Percentiles rank a stretch among this genome's conserved stretches.
These are phyloP conservation scores for Trametes cubensis DNA, from an alignment of 768 basidiomycete genomes.

Conservation along the genomic window DNA sequence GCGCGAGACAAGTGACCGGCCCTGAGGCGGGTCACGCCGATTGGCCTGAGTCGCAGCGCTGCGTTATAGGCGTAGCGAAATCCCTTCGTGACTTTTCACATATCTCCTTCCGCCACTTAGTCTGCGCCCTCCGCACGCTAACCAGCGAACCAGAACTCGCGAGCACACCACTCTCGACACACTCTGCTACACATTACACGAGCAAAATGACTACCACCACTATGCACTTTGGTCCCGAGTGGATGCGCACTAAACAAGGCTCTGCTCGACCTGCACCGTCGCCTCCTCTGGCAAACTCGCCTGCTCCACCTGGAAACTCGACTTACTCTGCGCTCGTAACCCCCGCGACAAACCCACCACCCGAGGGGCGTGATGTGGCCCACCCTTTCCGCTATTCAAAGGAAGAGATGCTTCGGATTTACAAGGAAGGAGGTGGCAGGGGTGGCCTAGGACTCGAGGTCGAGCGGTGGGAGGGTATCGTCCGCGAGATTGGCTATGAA, in stretches of 20 bases:
- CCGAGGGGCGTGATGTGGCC: constrained; percentile 61
- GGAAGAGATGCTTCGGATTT: constrained; percentile 83
- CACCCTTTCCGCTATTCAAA: constrained; percentile 88
- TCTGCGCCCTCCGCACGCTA: constrained; percentile 20
- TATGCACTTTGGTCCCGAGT: constrained; percentile 91
- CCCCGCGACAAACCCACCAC: constrained; percentile 48
- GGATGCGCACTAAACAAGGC: constrained; percentile 84
- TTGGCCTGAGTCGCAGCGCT: not conserved
- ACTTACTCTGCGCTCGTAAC: constrained; percentile 76
- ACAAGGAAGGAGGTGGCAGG: constrained; percentile 75
- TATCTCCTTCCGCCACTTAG: constrained; percentile 15
- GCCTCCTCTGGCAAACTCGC: constrained; percentile 47
- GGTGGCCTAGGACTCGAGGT: constrained; percentile 82
- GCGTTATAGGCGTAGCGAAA: constrained; percentile 12
- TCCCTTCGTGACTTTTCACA: constrained; percentile 24
- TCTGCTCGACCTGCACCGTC: constrained; percentile 58
- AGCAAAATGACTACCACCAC: constrained; percentile 59
- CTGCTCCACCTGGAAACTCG: constrained; percentile 52
- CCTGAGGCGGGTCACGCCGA: constrained; percentile 32
- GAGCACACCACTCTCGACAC: constrained; percentile 14
- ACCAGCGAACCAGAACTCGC: constrained; percentile 8
- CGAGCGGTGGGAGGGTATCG: constrained; percentile 88
- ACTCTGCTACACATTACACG: constrained; percentile 7
- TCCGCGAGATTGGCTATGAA: constrained; percentile 71
- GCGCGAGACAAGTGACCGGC: constrained; percentile 24